A percentile compares a stretch with the other conserved stretches of the same genome.
phyloP scores from a whole-genome alignment of 164 flowering plant genomes.

The Macadamia tetraphylla region DNA sequence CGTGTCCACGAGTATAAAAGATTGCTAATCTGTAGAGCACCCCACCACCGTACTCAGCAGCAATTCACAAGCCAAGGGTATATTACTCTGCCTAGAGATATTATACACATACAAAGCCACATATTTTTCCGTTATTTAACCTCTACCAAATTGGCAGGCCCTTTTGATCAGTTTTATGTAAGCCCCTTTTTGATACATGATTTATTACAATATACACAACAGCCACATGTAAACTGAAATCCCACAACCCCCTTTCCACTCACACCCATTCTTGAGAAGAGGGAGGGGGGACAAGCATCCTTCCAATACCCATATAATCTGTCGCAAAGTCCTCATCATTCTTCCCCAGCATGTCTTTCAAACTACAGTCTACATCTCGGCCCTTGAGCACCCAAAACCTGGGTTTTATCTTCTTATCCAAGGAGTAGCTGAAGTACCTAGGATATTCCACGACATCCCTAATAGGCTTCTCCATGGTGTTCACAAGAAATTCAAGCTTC shows the following conservation, averaged over 20 bases:
- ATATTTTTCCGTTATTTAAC: too few species aligned
- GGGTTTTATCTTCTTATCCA: conserved; percentile 83
- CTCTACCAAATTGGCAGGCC: too few species aligned
- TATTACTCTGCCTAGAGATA: too few species aligned
- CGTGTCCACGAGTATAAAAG: too few species aligned
- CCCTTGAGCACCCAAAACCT: conserved; percentile 64
- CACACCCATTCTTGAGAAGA: not conserved
- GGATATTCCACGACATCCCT: conserved; percentile 73
- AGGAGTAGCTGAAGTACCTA: conserved; percentile 83
- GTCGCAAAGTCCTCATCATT: conserved; percentile 83
- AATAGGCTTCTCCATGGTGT: conserved; percentile 64
- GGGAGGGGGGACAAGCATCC: conserved; percentile 32
- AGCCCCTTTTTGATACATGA: too few species aligned
- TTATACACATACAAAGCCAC: too few species aligned
- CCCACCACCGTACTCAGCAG: too few species aligned
- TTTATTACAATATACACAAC: too few species aligned
- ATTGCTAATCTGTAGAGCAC: too few species aligned
- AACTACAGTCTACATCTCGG: conserved; percentile 54
- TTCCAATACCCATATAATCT: conserved; percentile 47
- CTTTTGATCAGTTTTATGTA: too few species aligned
- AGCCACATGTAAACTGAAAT: too few species aligned
- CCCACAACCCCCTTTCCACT: not conserved
- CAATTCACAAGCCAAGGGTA: too few species aligned
- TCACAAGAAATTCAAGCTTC: conserved; percentile 66
- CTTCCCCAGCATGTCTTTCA: conserved; percentile 76